Conservation (phyloP, 345 rosid genomes). For the Eutrema yunnanense region DNA sequence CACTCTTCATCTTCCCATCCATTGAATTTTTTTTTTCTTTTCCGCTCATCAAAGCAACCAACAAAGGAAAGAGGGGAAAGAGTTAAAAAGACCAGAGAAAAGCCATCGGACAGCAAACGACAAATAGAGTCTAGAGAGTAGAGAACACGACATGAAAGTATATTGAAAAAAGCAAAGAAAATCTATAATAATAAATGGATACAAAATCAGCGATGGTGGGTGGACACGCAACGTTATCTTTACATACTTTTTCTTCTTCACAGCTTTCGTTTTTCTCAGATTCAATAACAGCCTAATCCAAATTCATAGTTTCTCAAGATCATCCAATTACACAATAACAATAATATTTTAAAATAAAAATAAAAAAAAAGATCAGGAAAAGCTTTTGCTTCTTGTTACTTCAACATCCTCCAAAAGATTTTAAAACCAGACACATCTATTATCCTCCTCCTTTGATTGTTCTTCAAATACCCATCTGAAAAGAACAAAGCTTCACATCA, state of each 20-base stretch:
- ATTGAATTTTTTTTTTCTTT: background rate
- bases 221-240: constrained; percentile 19
- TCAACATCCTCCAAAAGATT: constrained; percentile 18
- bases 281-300: constrained; percentile 18
- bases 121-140: background rate
- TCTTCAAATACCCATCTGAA: background rate
- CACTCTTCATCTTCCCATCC: constrained; percentile 9
- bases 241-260: constrained; percentile 14
- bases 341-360: constrained; percentile 1
- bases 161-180: background rate
- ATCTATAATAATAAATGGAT: background rate
- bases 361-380: background rate
- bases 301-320: constrained; percentile 13
- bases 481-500: constrained; percentile 14
- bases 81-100: background rate
- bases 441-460: constrained; percentile 7
- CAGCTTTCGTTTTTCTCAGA: background rate
- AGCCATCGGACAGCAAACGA: constrained; percentile 2
- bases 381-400: constrained; percentile 14
- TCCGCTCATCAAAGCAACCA: background rate
- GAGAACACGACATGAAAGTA: background rate
- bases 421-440: constrained; percentile 12
- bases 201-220: constrained; percentile 1
- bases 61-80: background rate
- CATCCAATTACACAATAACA: constrained; percentile 11